phyloP scores from a whole-genome alignment of 2,329 filamentous ascomycete species.

The Talaromyces piceae region DNA sequence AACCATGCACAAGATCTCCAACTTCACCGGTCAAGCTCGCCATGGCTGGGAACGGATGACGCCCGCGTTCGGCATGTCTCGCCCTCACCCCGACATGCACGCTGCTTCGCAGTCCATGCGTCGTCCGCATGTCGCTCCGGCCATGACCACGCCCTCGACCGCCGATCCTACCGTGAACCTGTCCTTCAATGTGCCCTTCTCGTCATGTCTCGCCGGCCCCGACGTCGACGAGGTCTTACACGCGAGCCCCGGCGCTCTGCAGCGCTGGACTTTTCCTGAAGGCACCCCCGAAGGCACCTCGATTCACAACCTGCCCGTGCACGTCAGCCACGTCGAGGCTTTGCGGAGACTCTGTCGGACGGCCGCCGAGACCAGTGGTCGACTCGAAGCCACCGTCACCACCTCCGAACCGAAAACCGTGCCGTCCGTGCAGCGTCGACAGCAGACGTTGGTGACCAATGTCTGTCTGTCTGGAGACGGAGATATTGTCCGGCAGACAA shows the following conservation, averaged over 20 bases:
- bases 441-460: conserved; percentile 64
- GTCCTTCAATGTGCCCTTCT: conserved; percentile 95
- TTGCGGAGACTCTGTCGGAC: conserved; percentile 74
- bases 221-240: conserved; percentile 93
- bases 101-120: conserved; percentile 47
- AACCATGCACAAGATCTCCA: conserved; percentile 61
- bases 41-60: conserved; percentile 64
- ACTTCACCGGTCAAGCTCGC: conserved; percentile 58
- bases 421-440: conserved; percentile 39
- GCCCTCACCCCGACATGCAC: conserved; percentile 49
- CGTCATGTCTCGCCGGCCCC: conserved; percentile 83
- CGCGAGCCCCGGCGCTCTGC: conserved; percentile 76
- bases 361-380: conserved; percentile 62
- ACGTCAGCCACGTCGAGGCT: conserved; percentile 75
- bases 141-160: conserved; percentile 59
- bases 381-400: conserved; percentile 76
- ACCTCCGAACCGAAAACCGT: conserved; percentile 69
- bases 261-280: conserved; percentile 89
- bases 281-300: conserved; percentile 77
- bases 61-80: conserved; percentile 56
- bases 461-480: conserved; percentile 84
- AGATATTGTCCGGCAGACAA: conserved; percentile 81
- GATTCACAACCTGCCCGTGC: conserved; percentile 84
- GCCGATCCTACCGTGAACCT: conserved; percentile 77
- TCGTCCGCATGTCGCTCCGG: conserved; percentile 45